Evolutionary conservation across 306 rosid genomes (phyloP).

Genomic region (Quercus ilex): DNA sequence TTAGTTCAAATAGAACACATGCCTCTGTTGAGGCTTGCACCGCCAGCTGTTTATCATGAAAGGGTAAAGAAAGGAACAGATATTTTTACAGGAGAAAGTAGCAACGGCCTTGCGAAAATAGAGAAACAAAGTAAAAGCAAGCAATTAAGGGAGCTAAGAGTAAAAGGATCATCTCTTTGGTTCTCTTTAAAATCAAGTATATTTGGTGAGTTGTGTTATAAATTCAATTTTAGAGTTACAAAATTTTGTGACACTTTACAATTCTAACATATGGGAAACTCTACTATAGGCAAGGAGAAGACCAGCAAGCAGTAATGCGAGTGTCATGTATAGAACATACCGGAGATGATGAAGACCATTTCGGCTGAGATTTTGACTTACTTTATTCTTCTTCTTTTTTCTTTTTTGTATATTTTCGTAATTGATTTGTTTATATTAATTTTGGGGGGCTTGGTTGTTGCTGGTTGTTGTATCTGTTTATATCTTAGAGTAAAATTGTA

Average conservation of each 20-base stretch:
- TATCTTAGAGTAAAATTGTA: not conserved
- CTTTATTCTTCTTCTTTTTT: slow-evolving; percentile 4
- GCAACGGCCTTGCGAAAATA: slow-evolving; percentile 33
- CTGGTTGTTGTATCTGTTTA: too few relatives aligned
- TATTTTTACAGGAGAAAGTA: slow-evolving; percentile 61
- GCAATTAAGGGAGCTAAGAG: slow-evolving; percentile 66
- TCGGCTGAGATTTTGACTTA: slow-evolving; percentile 13
- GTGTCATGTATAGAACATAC: slow-evolving; percentile 28
- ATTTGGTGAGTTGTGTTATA: slow-evolving; percentile 56
- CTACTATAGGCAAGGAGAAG: slow-evolving; percentile 64
- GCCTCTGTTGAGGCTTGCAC: slow-evolving; percentile 86
- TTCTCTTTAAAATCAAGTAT: slow-evolving; percentile 75
- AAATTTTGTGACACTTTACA: slow-evolving; percentile 6
- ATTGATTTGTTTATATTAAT: not conserved
- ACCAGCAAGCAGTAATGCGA: slow-evolving; percentile 46
- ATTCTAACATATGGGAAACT: slow-evolving; percentile 24
- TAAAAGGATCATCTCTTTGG: slow-evolving; percentile 69
- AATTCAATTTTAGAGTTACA: not conserved
- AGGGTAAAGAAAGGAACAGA: slow-evolving; percentile 64
- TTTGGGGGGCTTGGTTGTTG: too few relatives aligned
- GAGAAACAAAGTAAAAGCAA: slow-evolving; percentile 54
- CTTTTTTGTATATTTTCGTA: not conserved
- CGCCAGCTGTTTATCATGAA: slow-evolving; percentile 91
- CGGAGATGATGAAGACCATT: slow-evolving; percentile 9
- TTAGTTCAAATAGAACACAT: slow-evolving; percentile 75